A percentile compares a stretch with the other conserved stretches of the same genome.
These are phyloP conservation scores for Ganoderma leucocontextum DNA, from an alignment of 1,284 basidiomycete species.

Conservation along the genomic window DNA sequence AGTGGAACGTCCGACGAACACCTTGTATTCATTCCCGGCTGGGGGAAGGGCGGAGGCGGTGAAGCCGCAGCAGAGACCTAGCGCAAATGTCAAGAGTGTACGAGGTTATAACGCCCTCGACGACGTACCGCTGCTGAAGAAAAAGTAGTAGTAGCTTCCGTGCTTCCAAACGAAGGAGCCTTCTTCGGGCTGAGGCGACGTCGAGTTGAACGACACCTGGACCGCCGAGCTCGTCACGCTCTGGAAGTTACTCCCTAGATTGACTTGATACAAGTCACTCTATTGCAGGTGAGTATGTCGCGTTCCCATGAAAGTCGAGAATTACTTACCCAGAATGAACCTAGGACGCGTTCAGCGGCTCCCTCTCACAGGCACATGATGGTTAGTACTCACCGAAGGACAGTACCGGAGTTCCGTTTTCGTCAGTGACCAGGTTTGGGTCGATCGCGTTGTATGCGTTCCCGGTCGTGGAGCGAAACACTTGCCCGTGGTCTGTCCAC, in stretches of 20 bases:
- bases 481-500: slow-evolving; percentile 46
- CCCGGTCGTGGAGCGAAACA: slow-evolving; percentile 41
- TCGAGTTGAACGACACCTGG: slow-evolving; percentile 34
- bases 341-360: slow-evolving; percentile 1
- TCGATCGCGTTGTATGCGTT: slow-evolving; percentile 44
- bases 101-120: background rate
- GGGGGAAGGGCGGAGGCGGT: slow-evolving; percentile 35
- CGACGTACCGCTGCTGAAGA: slow-evolving; percentile 35
- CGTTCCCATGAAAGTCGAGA: too few relatives aligned
- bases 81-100: background rate
- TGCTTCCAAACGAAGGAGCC: slow-evolving; percentile 34
- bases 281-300: background rate
- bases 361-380: background rate
- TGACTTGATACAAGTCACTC: slow-evolving; percentile 29
- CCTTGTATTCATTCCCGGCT: slow-evolving; percentile 39
- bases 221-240: slow-evolving; percentile 19
- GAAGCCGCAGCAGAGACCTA: slow-evolving; percentile 29
- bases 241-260: slow-evolving; percentile 27
- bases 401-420: slow-evolving; percentile 19
- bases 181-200: slow-evolving; percentile 31
- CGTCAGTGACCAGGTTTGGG: slow-evolving; percentile 26
- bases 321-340: slow-evolving; percentile 31
- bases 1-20: slow-evolving; percentile 42
- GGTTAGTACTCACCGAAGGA: slow-evolving; percentile 24
- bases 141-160: slow-evolving; percentile 35